Percentiles rank a stretch among this genome's conserved stretches.
Evolutionary conservation across 2,329 filamentous ascomycete genomes (phyloP).

Genomic region (Hypoxylon sp.): DNA sequence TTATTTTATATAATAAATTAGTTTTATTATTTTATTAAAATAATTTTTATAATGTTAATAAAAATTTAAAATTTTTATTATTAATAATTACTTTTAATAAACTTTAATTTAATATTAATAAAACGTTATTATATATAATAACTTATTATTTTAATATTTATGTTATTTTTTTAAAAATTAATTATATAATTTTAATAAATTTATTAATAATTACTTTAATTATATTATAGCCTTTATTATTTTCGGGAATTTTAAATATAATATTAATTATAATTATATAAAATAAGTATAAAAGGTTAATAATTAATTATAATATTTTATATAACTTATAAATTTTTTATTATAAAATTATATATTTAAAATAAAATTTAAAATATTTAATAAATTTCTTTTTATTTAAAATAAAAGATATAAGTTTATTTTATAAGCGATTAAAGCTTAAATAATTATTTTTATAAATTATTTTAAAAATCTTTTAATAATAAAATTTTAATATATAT

Average conservation of each 20-base stretch:
- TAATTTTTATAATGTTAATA: neutral
- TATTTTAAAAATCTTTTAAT: neutral
- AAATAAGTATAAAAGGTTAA: neutral
- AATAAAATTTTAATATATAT: neutral
- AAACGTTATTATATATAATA: neutral
- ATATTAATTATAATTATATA: neutral
- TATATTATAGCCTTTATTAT: neutral
- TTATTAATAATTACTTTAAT: constrained; percentile 1
- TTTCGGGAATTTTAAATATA: neutral
- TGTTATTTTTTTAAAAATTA: neutral
- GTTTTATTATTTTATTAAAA: neutral
- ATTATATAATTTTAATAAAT: neutral
- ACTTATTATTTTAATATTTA: neutral
- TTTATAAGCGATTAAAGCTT: too few species aligned
- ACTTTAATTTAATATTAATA: neutral
- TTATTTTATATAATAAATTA: too few species aligned
- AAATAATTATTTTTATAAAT: too few species aligned
- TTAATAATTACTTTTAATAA: neutral
- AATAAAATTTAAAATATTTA: neutral
- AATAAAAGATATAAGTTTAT: neutral
- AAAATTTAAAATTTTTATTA: neutral
- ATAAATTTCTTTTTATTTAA: neutral
- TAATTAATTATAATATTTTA: neutral
- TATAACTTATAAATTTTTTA: neutral
- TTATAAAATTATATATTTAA: neutral